A percentile compares a stretch with the other conserved stretches of the same genome.
These are phyloP conservation scores for Vanilla planifolia DNA, from an alignment of 106 monocot genomes.

Conservation along the genomic window DNA sequence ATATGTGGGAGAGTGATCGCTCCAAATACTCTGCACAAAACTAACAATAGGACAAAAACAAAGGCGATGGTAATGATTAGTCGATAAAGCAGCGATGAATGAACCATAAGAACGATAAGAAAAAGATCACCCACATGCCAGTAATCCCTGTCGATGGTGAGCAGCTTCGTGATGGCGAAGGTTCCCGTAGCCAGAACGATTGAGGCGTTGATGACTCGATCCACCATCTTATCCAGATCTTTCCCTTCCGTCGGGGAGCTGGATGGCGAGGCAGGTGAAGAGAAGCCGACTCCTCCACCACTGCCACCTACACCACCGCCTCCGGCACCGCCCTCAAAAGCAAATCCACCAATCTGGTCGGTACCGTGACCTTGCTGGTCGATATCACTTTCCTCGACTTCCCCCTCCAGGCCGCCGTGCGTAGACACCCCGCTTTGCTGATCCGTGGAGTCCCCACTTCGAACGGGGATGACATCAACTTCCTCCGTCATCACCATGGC, in stretches of 20 bases:
- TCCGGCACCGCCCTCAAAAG: constrained; percentile 28
- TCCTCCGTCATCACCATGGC: background rate
- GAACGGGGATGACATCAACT: constrained; percentile 25
- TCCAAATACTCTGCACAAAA: too few species aligned
- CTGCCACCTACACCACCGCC: constrained; percentile 18
- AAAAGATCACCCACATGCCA: constrained; percentile 63
- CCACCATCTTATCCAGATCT: constrained; percentile 27
- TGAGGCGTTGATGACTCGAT: constrained; percentile 70
- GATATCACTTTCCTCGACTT: background rate
- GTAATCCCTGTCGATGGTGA: constrained; percentile 86
- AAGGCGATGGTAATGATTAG: background rate
- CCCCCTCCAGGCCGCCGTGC: background rate
- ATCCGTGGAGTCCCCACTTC: constrained; percentile 22
- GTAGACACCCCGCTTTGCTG: constrained; percentile 14
- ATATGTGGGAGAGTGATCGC: too few species aligned
- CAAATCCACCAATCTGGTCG: constrained; percentile 28
- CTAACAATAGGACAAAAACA: background rate
- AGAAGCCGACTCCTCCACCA: constrained; percentile 9
- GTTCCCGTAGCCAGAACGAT: constrained; percentile 83
- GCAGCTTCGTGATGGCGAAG: constrained; percentile 76
- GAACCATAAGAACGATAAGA: background rate
- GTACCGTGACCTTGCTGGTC: constrained; percentile 5
- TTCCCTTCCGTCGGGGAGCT: constrained; percentile 6
- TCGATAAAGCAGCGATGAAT: too few species aligned
- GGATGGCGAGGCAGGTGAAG: constrained; percentile 7